Evolutionary conservation across 139 green algal species (phyloP).

Genomic region (Micromonas commoda): DNA sequence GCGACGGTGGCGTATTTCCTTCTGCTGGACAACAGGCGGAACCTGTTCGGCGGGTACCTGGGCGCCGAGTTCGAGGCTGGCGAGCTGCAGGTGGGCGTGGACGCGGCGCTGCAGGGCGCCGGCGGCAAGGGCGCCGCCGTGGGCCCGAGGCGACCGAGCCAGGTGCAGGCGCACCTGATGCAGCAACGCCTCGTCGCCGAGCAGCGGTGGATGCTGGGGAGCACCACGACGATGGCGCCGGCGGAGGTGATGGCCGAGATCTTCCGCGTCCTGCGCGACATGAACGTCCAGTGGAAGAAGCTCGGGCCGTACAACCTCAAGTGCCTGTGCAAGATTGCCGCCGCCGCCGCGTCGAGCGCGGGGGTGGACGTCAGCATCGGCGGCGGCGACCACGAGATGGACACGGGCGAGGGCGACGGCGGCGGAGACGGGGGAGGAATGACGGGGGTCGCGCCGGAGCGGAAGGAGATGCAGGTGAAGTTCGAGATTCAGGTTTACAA

Average conservation of each 20-base stretch:
- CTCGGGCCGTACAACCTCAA: conserved; percentile 82
- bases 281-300: conserved; percentile 86
- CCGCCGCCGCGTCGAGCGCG: neutral
- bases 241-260: conserved; percentile 76
- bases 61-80: conserved; percentile 7
- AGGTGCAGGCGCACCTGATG: conserved; percentile 7
- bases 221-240: conserved; percentile 65
- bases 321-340: conserved; percentile 63
- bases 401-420: conserved; percentile 8
- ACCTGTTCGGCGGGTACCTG: conserved; percentile 10
- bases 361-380: neutral
- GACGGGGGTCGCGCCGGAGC: neutral
- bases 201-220: conserved; percentile 73
- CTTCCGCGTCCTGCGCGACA: conserved; percentile 48
- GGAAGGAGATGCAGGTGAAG: conserved; percentile 51
- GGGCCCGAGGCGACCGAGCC: conserved; percentile 4
- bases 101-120: conserved; percentile 14
- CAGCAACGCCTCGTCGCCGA: conserved; percentile 62
- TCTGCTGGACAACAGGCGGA: conserved; percentile 49
- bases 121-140: conserved; percentile 1
- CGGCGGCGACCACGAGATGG: neutral
- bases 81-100: conserved; percentile 1
- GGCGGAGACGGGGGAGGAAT: neutral
- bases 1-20: conserved; percentile 97
- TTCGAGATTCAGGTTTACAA: conserved; percentile 97